Percentiles rank a stretch among this genome's conserved stretches.
phyloP scores from a whole-genome alignment of 768 basidiomycete genomes.

The Pluteus cervinus region DNA sequence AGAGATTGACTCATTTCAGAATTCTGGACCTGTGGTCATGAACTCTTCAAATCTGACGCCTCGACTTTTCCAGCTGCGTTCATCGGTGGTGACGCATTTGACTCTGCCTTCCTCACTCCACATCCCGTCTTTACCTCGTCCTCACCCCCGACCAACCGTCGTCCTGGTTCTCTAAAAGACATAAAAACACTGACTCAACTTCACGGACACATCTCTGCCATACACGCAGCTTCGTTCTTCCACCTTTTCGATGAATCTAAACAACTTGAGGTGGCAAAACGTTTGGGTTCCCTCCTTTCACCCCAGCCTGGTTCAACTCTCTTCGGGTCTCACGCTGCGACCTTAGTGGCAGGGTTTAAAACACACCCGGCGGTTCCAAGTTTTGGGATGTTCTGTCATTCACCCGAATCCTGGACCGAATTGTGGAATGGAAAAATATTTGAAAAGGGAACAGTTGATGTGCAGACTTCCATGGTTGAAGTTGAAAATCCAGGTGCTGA shows the following conservation, averaged over 20 bases:
- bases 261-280: slow-evolving; percentile 23
- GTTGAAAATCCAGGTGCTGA: slow-evolving; percentile 1
- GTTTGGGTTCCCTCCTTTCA: slow-evolving; percentile 24
- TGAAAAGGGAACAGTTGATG: slow-evolving; percentile 16
- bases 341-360: slow-evolving; percentile 22
- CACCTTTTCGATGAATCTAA: slow-evolving; percentile 28
- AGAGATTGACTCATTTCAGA: no score
- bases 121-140: slow-evolving; percentile 5
- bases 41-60: slow-evolving; percentile 48
- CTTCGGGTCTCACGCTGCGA: slow-evolving; percentile 32
- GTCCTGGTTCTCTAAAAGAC: slow-evolving; percentile 9
- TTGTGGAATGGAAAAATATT: slow-evolving; percentile 32
- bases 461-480: slow-evolving; percentile 16
- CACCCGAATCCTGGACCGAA: slow-evolving; percentile 26
- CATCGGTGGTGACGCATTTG: slow-evolving; percentile 48
- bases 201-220: slow-evolving; percentile 39
- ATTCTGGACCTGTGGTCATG: slow-evolving; percentile 59
- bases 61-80: slow-evolving; percentile 50
- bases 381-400: slow-evolving; percentile 37
- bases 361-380: slow-evolving; percentile 7
- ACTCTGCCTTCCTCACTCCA: slow-evolving; percentile 35
- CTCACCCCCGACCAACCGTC: slow-evolving; percentile 5
- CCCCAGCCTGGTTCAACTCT: slow-evolving; percentile 27
- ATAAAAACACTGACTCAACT: slow-evolving; percentile 22
- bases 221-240: slow-evolving; percentile 33